Base-by-base conservation (phyloP, 257 asterid species). In the Misopates orontium region DNA sequence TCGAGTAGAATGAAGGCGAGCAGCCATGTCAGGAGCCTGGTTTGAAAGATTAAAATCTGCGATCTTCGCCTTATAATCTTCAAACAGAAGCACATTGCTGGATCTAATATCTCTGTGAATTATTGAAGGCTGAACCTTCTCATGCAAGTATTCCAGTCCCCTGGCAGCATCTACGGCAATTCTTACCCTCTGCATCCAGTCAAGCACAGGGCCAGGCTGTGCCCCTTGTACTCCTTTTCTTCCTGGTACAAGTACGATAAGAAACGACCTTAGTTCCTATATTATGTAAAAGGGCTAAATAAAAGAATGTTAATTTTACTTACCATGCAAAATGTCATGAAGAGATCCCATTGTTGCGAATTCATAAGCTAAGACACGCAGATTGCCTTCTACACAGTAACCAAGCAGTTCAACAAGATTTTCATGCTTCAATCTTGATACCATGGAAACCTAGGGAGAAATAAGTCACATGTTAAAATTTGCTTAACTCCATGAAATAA, bases 11-110 rank as follows among this genome's bases (percentile, higher is more conserved):
- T 93, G 98, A 77, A 93, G 97, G 31, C 98, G 96, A 49, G 98
- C 98, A 76, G 98, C 98, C 97, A 89, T 92, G 78, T 92, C 98
- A 62, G 98, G 98, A 55, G 98, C 94, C 84, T 92, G 98, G 75
- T 92, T 92, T 64, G 98, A 89, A 77, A 89, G 89, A 79, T 92
- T 92, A 71, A 92, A 92, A 65, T 92, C 98, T 44, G 96, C 97
- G 71, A 92, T 78, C 80, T 84, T 92, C 61, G 98, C 96, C 82
- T 84, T 89, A 66, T 79, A 89, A 75, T 92, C 97, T 80, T 89
- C 98, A 70, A 89, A 89, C 15, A 92, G 87, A 77, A 92, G 98
- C 62, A 92, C 89, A 73, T 92, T 92, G 88, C 98, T 92, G 70
- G 98, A 92, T 84, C 98, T 76, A 66, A 92, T 92, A 84, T 92